Evolutionary conservation across 768 basidiomycete species (phyloP).

Genomic region (Boletales sp.): DNA sequence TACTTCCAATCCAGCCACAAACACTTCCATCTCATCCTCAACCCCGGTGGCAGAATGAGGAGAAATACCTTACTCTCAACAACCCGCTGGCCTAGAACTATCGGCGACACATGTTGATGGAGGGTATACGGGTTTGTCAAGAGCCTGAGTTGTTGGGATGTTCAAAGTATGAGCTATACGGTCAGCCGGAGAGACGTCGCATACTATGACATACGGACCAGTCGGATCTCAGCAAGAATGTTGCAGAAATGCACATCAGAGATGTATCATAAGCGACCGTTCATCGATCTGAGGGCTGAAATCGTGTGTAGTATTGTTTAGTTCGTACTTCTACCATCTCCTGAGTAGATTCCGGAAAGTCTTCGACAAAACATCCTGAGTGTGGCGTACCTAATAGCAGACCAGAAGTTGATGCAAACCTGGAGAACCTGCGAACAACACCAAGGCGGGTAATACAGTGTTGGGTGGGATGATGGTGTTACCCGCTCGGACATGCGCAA

Average conservation of each 20-base stretch:
- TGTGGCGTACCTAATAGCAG: background rate
- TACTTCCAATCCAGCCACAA: conserved; percentile 21
- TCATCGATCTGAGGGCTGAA: conserved; percentile 56
- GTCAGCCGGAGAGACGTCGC: no score
- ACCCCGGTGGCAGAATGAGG: no score
- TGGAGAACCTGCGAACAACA: conserved; percentile 85
- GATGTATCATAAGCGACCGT: background rate
- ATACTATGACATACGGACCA: no score
- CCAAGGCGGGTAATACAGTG: conserved; percentile 86
- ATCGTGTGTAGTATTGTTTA: conserved; percentile 82
- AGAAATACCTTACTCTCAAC: no score
- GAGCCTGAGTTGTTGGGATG: no score
- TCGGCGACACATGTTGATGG: no score
- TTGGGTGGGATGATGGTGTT: conserved; percentile 88
- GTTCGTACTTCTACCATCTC: conserved; percentile 85
- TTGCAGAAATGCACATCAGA: background rate
- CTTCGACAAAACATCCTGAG: conserved; percentile 74
- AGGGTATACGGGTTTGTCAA: background rate
- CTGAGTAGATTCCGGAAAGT: conserved; percentile 91
- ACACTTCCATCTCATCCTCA: conserved; percentile 3
- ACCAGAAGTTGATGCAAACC: conserved; percentile 43
- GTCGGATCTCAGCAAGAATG: background rate
- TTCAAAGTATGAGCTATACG: no score
- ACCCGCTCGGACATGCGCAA: conserved; percentile 84
- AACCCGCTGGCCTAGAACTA: no score